Base-by-base conservation (phyloP, 2,329 filamentous ascomycete genomes). In the Botrytis pseudocinerea region DNA sequence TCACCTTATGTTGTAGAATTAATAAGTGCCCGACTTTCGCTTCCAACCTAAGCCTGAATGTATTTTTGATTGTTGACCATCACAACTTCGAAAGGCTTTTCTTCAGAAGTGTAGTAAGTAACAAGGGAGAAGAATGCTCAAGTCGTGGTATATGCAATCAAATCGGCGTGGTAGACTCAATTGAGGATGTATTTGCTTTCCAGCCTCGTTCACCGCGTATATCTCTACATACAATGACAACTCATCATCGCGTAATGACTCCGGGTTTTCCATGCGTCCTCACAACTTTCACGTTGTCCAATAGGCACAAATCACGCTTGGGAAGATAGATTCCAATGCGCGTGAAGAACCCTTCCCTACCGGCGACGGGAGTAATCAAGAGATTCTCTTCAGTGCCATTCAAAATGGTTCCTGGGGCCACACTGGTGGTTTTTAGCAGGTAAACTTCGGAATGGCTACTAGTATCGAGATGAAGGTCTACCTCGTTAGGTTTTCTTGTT, bases 261-360 rank as follows among this genome's bases (percentile, higher is more conserved):
- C 28, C 16, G 10, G 16, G 0, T 32, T 32, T 20, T 12, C 8
- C 20, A 42, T 18, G 4, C 4, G 46, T 48, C 6, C 42, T 35
- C 42, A 22, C 12, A 14, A 14, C 10, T 35, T 25, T 10, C 54
- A 18, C 1, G 20, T 32, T 5, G 32, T 9, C 16, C 54, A 6
- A 2, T 14, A 16, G 48, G 25, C 5, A 14, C 12, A 4, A 51
- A n/a, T n/a, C 5, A 54, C 18, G 0, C 1, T 9, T 4, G 5
- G 54, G 7, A 1, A 25, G 5, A 64, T 25, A 35, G 9, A 4
- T 2, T 5, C 62, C 42, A 32, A 46, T 22, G 18, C 4, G 18
- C 1, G 42, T 25, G n/a, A 64, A 63, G 2, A 28, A 12, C 0
- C 4, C 61, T 35, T 28, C 22, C 3, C 25, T 63, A 32, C 16